phyloP scores from a whole-genome alignment of 331 rosid genomes.

The Telfairia occidentalis region DNA sequence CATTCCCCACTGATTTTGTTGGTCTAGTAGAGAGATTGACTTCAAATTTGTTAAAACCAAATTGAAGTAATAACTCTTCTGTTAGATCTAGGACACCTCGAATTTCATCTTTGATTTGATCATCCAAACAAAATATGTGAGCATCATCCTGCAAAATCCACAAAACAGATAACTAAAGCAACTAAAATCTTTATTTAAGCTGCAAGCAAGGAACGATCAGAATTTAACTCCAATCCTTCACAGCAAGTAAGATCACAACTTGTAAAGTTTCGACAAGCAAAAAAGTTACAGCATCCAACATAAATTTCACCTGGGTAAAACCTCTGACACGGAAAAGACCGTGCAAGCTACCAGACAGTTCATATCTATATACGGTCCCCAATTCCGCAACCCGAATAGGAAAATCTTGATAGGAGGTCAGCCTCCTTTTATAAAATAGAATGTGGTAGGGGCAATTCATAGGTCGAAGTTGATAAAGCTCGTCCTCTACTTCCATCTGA shows the following conservation, averaged over 20 bases:
- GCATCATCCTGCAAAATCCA: slow-evolving; percentile 79
- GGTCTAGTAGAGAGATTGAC: slow-evolving; percentile 93
- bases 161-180: not conserved
- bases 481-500: slow-evolving; percentile 84
- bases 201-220: not conserved
- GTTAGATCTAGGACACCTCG: slow-evolving; percentile 91
- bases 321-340: slow-evolving; percentile 99
- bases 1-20: slow-evolving; percentile 74
- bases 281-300: not conserved
- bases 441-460: slow-evolving; percentile 99
- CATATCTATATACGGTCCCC: slow-evolving; percentile 95
- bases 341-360: slow-evolving; percentile 88
- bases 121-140: slow-evolving; percentile 84
- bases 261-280: not conserved
- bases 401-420: slow-evolving; percentile 79
- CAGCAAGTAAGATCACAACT: not conserved
- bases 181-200: not conserved
- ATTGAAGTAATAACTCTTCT: slow-evolving; percentile 56
- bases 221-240: not conserved
- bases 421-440: slow-evolving; percentile 76
- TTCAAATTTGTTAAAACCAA: slow-evolving; percentile 86
- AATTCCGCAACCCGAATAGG: slow-evolving; percentile 86
- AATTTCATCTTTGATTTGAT: slow-evolving; percentile 87
- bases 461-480: slow-evolving; percentile 87
- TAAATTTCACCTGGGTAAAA: slow-evolving; percentile 65